Conservation (phyloP, 768 basidiomycete genomes). For the Boletus eberwhitei region DNA sequence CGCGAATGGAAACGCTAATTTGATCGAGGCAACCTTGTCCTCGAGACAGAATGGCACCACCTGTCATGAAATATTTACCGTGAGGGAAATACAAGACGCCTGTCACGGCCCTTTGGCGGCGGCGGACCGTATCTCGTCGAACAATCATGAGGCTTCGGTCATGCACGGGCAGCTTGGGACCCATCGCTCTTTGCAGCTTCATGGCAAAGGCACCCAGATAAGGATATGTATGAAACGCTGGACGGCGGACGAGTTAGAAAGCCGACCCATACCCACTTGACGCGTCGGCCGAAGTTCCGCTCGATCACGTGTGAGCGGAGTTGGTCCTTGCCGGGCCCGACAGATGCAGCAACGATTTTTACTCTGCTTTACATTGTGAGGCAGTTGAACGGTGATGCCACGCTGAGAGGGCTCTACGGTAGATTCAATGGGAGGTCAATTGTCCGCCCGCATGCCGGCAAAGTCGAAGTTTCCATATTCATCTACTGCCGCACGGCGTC, state of each 20-base stretch:
- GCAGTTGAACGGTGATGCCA: not conserved
- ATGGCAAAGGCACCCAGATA: not conserved
- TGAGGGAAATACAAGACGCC: not conserved
- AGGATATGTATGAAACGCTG: not conserved
- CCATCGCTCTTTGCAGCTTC: not conserved
- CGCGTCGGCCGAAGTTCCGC: not conserved
- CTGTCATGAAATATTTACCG: not conserved
- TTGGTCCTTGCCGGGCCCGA: not conserved
- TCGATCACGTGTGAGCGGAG: not conserved
- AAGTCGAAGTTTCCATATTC: constrained; percentile 1
- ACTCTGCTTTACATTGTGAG: too few species aligned
- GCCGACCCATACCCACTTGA: too few species aligned
- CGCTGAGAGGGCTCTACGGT: not conserved
- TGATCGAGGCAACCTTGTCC: not conserved
- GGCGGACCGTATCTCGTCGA: not conserved
- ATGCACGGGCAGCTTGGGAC: too few species aligned
- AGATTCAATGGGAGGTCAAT: too few species aligned
- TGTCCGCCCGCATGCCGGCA: not conserved
- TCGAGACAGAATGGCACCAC: not conserved
- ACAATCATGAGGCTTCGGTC: too few species aligned
- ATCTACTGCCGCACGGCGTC: not conserved
- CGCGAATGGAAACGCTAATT: not conserved
- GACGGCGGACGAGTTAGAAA: not conserved
- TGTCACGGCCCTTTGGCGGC: too few species aligned
- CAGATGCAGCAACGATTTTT: too few species aligned